A percentile compares a stretch with the other conserved stretches of the same genome.
These are phyloP conservation scores for Farysia itapuensis DNA, from an alignment of 1,284 basidiomycete species.

Conservation along the genomic window DNA sequence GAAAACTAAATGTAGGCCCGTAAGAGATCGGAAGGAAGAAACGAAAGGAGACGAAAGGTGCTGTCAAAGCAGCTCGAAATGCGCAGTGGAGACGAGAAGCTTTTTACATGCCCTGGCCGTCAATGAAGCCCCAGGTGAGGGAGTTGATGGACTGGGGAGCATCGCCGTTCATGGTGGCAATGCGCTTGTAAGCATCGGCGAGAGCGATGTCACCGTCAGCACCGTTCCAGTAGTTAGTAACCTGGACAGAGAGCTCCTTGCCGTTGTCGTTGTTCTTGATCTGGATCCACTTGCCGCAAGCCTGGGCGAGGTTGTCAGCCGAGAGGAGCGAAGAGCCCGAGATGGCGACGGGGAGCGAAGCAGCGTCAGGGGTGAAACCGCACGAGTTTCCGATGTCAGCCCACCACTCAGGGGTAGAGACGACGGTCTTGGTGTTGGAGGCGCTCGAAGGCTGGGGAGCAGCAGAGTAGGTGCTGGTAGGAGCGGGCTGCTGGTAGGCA, in stretches of 20 bases:
- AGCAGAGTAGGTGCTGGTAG: conserved; percentile 8
- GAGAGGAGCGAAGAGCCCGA: conserved; percentile 21
- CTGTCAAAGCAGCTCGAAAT: background rate
- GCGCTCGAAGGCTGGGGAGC: conserved; percentile 28
- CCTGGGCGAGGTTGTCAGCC: conserved; percentile 24
- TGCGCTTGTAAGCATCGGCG: conserved; percentile 31
- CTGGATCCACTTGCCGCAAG: conserved; percentile 48
- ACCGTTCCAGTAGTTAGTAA: conserved; percentile 31
- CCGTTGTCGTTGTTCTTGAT: conserved; percentile 46
- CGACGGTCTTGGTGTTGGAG: conserved; percentile 28
- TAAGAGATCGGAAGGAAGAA: no score
- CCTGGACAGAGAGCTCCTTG: conserved; percentile 42
- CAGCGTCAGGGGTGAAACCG: conserved; percentile 15
- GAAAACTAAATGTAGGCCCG: no score
- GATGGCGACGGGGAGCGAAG: conserved; percentile 40
- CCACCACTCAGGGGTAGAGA: conserved; percentile 40
- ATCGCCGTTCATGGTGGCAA: conserved; percentile 26
- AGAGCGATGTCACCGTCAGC: conserved; percentile 30
- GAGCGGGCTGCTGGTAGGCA: no score
- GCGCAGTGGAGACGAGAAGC: no score
- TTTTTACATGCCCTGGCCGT: conserved; percentile 40
- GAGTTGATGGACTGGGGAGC: conserved; percentile 34
- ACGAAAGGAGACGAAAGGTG: background rate
- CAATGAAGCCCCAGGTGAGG: conserved; percentile 47
- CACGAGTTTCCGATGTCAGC: conserved; percentile 22